phyloP scores from a whole-genome alignment of 2,329 filamentous ascomycete species.

The Periconia sp. region DNA sequence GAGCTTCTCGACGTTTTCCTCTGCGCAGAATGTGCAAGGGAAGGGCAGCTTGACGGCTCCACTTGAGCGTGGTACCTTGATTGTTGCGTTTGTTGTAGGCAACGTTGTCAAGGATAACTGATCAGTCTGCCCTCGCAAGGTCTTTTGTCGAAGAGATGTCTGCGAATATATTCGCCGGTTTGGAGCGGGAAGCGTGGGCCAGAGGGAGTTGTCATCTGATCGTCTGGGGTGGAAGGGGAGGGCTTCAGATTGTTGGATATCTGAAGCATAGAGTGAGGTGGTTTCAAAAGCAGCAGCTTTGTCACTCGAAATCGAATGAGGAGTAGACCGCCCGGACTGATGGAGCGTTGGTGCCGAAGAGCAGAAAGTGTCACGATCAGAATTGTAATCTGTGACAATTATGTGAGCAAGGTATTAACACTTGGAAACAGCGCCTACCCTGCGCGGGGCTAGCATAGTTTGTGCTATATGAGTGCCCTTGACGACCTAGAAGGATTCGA shows the following conservation, averaged over 20 bases:
- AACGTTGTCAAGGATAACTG: too few species aligned
- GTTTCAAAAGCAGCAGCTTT: neutral
- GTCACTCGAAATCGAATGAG: conserved; percentile 4
- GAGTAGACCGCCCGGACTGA: conserved; percentile 7
- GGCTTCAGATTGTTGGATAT: neutral
- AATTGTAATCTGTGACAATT: conserved; percentile 1
- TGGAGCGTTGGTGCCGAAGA: conserved; percentile 5
- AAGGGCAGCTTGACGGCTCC: neutral
- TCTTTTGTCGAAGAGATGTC: neutral
- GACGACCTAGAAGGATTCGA: neutral
- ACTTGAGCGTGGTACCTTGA: too few species aligned
- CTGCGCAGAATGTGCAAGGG: conserved; percentile 9
- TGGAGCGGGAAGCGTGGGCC: neutral
- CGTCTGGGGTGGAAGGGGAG: neutral
- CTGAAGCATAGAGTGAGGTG: neutral
- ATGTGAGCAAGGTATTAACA: neutral
- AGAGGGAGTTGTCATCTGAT: neutral
- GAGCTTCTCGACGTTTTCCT: neutral
- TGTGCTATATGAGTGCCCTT: too few species aligned
- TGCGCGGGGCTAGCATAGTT: too few species aligned
- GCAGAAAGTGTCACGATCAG: conserved; percentile 2
- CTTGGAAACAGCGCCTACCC: neutral
- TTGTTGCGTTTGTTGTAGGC: too few species aligned
- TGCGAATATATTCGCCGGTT: neutral
- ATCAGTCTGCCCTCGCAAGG: neutral